Evolutionary conservation across 2,329 filamentous ascomycete species (phyloP).

Genomic region (Chaetomiaceae sp.): DNA sequence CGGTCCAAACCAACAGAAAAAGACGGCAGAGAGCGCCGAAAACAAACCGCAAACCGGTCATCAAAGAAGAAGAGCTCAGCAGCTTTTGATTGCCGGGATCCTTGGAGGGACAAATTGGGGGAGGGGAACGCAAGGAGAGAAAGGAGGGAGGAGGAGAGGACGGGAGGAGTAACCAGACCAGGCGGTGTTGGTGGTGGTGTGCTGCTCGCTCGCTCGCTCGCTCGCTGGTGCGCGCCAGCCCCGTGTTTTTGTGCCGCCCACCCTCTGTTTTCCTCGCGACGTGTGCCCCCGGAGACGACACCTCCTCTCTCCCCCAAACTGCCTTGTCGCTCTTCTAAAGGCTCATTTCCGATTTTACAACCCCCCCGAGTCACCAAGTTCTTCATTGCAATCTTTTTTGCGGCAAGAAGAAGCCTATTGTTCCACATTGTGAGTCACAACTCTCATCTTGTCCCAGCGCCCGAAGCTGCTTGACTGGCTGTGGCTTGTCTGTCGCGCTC

Average conservation of each 20-base stretch:
- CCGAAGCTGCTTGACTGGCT: too few relatives aligned
- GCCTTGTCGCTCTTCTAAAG: background rate
- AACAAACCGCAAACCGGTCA: background rate
- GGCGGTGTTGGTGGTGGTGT: conserved; percentile 1
- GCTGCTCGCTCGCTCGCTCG: too few relatives aligned
- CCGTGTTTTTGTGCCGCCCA: conserved; percentile 21
- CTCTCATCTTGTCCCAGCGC: background rate
- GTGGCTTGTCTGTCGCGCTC: conserved; percentile 2
- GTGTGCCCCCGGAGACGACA: background rate
- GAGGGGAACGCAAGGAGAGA: too few relatives aligned
- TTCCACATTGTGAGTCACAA: conserved; percentile 11
- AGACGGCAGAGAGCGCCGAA: background rate
- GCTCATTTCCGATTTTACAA: background rate
- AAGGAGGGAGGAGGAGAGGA: too few relatives aligned
- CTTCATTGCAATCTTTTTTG: conserved; percentile 2
- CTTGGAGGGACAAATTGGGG: background rate
- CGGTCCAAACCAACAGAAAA: background rate
- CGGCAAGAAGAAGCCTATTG: background rate
- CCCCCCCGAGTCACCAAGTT: background rate
- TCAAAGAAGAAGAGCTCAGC: background rate
- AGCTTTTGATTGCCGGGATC: background rate
- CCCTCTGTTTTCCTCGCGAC: conserved; percentile 21
- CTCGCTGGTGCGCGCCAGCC: conserved; percentile 13
- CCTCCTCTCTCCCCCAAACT: background rate
- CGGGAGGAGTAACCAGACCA: too few relatives aligned